Base-by-base conservation (phyloP, 345 rosid genomes). In the Citrus unshiu region DNA sequence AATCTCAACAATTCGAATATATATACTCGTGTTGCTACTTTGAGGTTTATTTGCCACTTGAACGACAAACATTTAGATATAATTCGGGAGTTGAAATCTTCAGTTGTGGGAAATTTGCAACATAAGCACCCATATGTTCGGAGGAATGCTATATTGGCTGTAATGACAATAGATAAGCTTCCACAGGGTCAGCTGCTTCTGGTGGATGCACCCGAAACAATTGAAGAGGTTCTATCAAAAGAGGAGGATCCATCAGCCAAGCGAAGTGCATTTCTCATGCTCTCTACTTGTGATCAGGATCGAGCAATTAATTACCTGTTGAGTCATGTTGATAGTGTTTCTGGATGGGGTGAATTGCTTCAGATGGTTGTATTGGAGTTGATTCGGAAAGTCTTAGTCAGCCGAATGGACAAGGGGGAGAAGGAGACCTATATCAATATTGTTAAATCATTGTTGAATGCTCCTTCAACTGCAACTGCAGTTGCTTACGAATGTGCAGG, bases 1-100 rank as follows among this genome's bases (percentile, higher is more conserved):
- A 91, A 95, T 85, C 98, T 95, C 82, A 97, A 95, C 86, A 93
- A 90, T 81, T 93, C 98, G 2, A 95, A 93, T 75, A 98, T 92
- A 83, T 93, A 95, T 79, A 91, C 91, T 64, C 92, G 98, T 65
- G 97, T 95, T 56, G 95, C 90, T 76, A 90, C 95, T 1, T 77
- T 91, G 84, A 87, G 95, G 87, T 90, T 89, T 86, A 87, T 91
- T 70, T 91, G 95, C 82, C 93, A 92, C 66, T 57, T 91, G 83
- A 88, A 85, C 63, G 84, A 84, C 90, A 49, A 93, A 91, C 73
- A 46, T 46, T 46, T 46, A 1, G 16, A 0, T 1, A 86, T 91
- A 25, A 84, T 91, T 58, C 91, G 89, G 85, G 91, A 91, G 10
- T 75, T 93, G 77, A 91, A 85, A 79, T 95, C 95, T 46, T 93